Evolutionary conservation across 805 yeast genomes (phyloP).

Genomic region (Wickerhamomyces hampshirensis): DNA sequence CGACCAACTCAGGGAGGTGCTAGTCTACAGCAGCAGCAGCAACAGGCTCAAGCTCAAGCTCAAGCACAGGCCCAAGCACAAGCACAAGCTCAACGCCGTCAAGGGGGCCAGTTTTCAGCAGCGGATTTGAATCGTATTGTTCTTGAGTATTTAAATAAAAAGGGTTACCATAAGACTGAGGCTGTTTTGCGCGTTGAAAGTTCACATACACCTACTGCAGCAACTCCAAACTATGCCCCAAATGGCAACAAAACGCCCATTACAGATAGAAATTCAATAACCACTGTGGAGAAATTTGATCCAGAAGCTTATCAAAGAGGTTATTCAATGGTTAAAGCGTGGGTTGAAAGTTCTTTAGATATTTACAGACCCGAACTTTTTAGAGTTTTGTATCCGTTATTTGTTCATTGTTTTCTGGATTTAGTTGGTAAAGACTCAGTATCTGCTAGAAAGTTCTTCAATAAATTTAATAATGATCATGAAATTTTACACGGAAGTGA

Average conservation of each 20-base stretch:
- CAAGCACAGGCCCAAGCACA: constrained; percentile 9
- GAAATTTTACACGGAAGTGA: constrained; percentile 73
- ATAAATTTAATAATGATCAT: constrained; percentile 70
- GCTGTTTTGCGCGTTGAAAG: constrained; percentile 89
- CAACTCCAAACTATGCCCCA: constrained; percentile 28
- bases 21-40: constrained; percentile 4
- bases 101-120: constrained; percentile 52
- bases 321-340: constrained; percentile 70
- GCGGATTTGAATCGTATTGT: constrained; percentile 91
- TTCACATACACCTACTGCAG: constrained; percentile 52
- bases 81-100: constrained; percentile 18
- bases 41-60: no score
- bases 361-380: constrained; percentile 85
- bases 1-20: constrained; percentile 1
- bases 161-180: constrained; percentile 93
- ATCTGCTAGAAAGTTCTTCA: constrained; percentile 72
- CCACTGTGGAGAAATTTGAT: constrained; percentile 23
- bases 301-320: constrained; percentile 78
- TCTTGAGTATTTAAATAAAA: constrained; percentile 84
- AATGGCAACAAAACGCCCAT: constrained; percentile 15
- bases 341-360: constrained; percentile 91
- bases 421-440: constrained; percentile 59
- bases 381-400: constrained; percentile 85
- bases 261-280: constrained; percentile 14
- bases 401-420: constrained; percentile 82